Evolutionary conservation across 2,329 filamentous ascomycete species (phyloP).

Genomic region (Elsinoe australis): DNA sequence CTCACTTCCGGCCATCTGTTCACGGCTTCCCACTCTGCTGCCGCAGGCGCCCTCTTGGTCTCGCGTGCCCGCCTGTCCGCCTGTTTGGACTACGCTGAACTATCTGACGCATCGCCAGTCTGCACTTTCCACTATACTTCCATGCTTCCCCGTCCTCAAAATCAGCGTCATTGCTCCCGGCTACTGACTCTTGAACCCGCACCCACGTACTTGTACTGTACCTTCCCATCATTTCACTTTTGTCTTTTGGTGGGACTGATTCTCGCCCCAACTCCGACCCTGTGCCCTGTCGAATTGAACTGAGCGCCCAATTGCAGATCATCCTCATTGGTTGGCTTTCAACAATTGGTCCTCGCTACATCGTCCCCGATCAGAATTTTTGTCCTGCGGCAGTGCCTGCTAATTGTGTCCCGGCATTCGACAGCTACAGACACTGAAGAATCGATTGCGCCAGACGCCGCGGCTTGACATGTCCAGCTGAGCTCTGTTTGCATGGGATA

Average conservation of each 20-base stretch:
- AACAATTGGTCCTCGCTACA: background rate
- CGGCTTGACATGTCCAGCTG: background rate
- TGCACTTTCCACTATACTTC: conserved; percentile 5
- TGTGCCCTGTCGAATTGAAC: conserved; percentile 4
- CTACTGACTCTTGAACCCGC: conserved; percentile 1
- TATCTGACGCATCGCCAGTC: conserved; percentile 1
- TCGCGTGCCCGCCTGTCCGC: conserved; percentile 5
- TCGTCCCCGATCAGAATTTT: background rate
- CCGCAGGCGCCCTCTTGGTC: too few species aligned
- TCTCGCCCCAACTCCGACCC: conserved; percentile 13
- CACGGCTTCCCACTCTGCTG: too few species aligned
- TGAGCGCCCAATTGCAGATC: background rate
- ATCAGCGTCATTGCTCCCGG: conserved; percentile 2
- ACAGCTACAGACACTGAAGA: background rate
- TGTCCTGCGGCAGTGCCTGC: background rate
- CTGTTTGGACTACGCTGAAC: background rate
- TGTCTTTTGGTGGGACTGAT: conserved; percentile 15
- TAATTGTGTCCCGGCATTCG: background rate
- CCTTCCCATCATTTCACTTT: conserved; percentile 13
- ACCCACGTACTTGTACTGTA: conserved; percentile 11
- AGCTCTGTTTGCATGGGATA: background rate
- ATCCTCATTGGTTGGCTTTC: conserved; percentile 4
- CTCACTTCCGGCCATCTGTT: conserved; percentile 7
- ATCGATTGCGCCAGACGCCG: background rate
- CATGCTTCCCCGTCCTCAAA: conserved; percentile 7